Evolutionary conservation across 148 eudicot genomes (phyloP), one percentile per base, ranked within the genome.

Genomic region (Tetragonia tetragonoides): DNA sequence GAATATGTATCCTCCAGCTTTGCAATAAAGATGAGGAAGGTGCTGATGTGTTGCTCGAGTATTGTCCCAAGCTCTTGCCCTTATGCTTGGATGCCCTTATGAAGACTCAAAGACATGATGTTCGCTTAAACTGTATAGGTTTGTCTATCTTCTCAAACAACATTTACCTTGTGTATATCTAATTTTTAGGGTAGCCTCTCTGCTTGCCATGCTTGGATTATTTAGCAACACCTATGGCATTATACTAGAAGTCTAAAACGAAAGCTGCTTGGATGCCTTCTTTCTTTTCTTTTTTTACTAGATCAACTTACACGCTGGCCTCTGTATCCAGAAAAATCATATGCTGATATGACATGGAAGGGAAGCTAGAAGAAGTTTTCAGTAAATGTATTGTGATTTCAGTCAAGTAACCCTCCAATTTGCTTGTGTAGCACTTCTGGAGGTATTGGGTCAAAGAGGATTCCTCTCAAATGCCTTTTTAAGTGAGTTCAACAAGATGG

Each of bases 51-150:
- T 79, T 91, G 41, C 79, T 73, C 74, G 71, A 86, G 72, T 78
- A 84, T 81, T 84, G 88, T 79, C 86, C 94, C 68, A 87, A 83
- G 85, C 89, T 95, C 79, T 77, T 95, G 85, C 85, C 75, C 53
- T 74, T 93, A 75, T 85, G 96, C 46, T 70, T 95, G 82, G 89
- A 91, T 82, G 90, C 80, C 68, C 97, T 95, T 64, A 79, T 90
- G 87, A 95, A 93, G 89, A 90, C 93, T 74, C 95, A 95, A 79
- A 84, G 90, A 76, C 97, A 95, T 75, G 99, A 93, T 83, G 96
- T 93, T 84, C 97, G 95, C 75, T 82, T 87, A 71, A 95, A 95
- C 79, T 91, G 97, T 83, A 62, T 95, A 83, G 99, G 99, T 94
- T 62, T 80, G 91, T 76, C 38, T 38, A 21, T 68, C 67, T 66